Evolutionary conservation across 768 basidiomycete genomes (phyloP).

Genomic region (Auriculariales sp.): DNA sequence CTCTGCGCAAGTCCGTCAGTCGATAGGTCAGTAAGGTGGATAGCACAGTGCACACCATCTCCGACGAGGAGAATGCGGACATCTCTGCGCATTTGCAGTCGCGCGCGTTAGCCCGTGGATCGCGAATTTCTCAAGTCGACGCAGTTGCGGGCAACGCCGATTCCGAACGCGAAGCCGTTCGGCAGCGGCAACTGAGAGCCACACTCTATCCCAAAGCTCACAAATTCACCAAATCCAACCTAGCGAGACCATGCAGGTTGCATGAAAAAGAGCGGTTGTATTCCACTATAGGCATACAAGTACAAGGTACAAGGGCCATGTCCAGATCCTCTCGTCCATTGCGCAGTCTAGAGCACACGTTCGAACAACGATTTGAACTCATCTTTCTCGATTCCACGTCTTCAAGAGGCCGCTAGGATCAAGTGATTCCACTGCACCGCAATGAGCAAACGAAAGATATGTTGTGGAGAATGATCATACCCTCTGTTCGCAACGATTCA

Average conservation of each 20-base stretch:
- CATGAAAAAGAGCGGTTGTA: not conserved
- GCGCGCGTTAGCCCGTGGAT: not conserved
- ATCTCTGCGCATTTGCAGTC: conserved; percentile 62
- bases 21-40: conserved; percentile 3
- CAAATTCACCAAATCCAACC: not conserved
- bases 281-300: no score
- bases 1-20: conserved; percentile 33
- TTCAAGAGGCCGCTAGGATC: no score
- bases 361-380: no score
- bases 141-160: not conserved
- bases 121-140: not conserved
- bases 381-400: no score
- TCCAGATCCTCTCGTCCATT: no score
- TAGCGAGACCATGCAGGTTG: not conserved
- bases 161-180: not conserved
- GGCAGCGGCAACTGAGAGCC: not conserved
- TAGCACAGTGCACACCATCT: conserved; percentile 46
- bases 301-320: no score
- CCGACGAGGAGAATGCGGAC: conserved; percentile 89
- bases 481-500: not conserved
- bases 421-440: no score
- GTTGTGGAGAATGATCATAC: no score
- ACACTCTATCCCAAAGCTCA: not conserved
- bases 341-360: no score
- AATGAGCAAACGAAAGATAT: no score